Conservation (phyloP, 2,329 filamentous ascomycete genomes). For the Rosellinia necatrix region DNA sequence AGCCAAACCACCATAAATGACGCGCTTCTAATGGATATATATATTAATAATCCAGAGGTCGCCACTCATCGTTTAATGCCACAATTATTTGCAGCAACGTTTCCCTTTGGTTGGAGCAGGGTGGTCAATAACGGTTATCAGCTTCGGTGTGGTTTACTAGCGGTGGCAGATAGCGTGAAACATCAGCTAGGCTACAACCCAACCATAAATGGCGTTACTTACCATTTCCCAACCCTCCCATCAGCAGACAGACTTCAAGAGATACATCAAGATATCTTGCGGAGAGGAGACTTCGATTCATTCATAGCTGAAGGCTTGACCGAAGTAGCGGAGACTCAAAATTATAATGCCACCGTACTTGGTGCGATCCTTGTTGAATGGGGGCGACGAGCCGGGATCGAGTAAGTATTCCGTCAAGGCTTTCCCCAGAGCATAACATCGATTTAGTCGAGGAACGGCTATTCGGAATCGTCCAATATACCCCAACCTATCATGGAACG, state of each 20-base stretch:
- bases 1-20: too few species aligned
- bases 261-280: background rate
- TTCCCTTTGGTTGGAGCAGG: constrained; percentile 16
- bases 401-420: constrained; percentile 18
- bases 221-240: constrained; percentile 4
- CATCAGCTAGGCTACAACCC: constrained; percentile 17
- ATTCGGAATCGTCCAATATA: too few species aligned
- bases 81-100: background rate
- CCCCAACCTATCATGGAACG: too few species aligned
- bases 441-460: too few species aligned
- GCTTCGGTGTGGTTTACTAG: constrained; percentile 23
- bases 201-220: constrained; percentile 7
- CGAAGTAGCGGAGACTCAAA: background rate
- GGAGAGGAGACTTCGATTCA: background rate
- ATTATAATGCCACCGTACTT: background rate
- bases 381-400: background rate
- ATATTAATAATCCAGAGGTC: too few species aligned
- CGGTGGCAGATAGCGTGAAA: constrained; percentile 22
- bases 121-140: background rate
- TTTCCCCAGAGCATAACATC: too few species aligned
- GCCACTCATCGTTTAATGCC: too few species aligned
- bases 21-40: too few species aligned
- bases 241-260: background rate
- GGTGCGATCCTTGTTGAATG: background rate
- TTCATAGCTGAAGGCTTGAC: background rate